Conservation (phyloP, 192 early-diverging fungal genomes). For the Coemansia sp. region DNA sequence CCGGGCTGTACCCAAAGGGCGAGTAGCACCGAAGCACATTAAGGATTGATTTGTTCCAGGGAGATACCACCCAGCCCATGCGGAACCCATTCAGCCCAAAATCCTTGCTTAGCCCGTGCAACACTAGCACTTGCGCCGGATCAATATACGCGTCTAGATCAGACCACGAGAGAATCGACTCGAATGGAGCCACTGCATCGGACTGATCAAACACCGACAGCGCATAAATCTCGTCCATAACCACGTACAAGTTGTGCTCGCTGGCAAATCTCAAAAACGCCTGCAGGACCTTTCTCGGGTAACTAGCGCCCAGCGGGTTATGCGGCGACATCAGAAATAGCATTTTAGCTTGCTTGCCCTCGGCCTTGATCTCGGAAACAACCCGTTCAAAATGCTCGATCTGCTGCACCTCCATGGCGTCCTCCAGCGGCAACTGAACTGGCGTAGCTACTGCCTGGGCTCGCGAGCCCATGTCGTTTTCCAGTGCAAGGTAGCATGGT, state of each 20-base stretch:
- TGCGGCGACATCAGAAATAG: conserved; percentile 73
- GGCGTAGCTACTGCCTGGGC: conserved; percentile 56
- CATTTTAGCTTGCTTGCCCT: conserved; percentile 34
- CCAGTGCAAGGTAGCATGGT: conserved; percentile 77
- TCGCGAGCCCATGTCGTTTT: conserved; percentile 56
- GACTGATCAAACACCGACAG: conserved; percentile 58
- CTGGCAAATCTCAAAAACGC: conserved; percentile 64
- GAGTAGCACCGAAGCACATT: conserved; percentile 28
- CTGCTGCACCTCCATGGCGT: conserved; percentile 53
- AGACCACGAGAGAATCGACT: conserved; percentile 58
- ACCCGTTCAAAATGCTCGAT: conserved; percentile 47
- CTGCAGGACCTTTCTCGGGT: conserved; percentile 55
- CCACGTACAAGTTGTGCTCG: conserved; percentile 59
- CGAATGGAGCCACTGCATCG: conserved; percentile 55
- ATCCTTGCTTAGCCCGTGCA: conserved; percentile 84
- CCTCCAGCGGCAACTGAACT: conserved; percentile 47
- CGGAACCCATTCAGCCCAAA: conserved; percentile 78
- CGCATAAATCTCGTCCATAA: conserved; percentile 84
- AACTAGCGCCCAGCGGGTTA: conserved; percentile 65
- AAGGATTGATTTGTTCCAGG: conserved; percentile 57
- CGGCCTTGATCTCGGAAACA: conserved; percentile 45
- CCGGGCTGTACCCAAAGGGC: conserved; percentile 64
- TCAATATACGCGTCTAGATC: conserved; percentile 62
- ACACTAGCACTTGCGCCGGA: conserved; percentile 61
- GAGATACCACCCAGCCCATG: conserved; percentile 61